Evolutionary conservation across 106 monocot genomes (phyloP), one percentile per base, ranked within the genome.

Genomic region (Xerophyta viscosa): DNA sequence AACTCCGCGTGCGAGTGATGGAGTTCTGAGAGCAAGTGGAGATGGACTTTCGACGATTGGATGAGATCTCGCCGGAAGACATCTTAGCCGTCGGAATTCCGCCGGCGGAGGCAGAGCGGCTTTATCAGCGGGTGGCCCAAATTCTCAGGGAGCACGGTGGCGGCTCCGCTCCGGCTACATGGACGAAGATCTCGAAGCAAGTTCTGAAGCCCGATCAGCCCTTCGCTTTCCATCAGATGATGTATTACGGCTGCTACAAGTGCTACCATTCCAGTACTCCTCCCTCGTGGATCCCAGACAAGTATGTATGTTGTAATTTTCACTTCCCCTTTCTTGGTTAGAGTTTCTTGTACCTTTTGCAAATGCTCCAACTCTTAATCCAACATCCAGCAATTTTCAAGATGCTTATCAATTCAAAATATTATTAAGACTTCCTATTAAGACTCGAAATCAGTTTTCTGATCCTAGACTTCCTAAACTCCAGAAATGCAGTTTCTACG

Each of bases 241-340:
- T 84, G 71, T 79, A 79, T 62, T 71, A 79, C 25, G 84, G 84
- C n/a, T 84, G 68, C 63, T 84, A 71, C 47, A 65, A 48, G 23
- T 60, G 57, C 21, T 65, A 48, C 52, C 50, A 24, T 6, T 76
- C 75, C 3, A 60, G 50, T 42, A 56, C 84, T 18, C 79, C 84
- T 22, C 80, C 57, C 2, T 78, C 75, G 48, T 84, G 84, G 84
- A 61, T 74, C 8, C 84, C 84, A 11, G 65, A 78, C 50, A 36
- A 56, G 84, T 84, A 62, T 42, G 43, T 13, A 10, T 17, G 10
- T n/a, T n/a, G n/a, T n/a, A n/a, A n/a, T n/a, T n/a, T n/a, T n/a
- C n/a, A n/a, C n/a, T n/a, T n/a, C n/a, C n/a, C n/a, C n/a, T n/a
- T n/a, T n/a, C n/a, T n/a, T n/a, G n/a, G n/a, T n/a, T n/a, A n/a